Base-by-base conservation (phyloP, 1,284 basidiomycete species). In the Lentinula novae-zelandiae region DNA sequence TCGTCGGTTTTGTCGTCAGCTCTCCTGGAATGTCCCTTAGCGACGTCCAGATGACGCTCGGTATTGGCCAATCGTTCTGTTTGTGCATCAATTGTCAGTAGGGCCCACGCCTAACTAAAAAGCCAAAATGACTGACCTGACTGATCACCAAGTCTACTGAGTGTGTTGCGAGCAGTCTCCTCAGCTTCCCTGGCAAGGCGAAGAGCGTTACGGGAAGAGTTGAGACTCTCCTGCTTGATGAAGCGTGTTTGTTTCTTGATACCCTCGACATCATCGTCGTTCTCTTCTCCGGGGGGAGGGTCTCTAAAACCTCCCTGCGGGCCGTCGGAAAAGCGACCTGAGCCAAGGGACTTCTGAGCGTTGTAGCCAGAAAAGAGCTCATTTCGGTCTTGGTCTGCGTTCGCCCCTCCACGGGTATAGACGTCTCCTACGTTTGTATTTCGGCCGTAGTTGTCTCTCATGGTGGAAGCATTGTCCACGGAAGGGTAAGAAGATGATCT, bases 1-100 rank as follows among this genome's bases (percentile, higher is more conserved):
- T 98, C 95, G 65, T 90, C 90, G 5, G 96, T 94, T 73, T 89
- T 95, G 78, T 99, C 97, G 65, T 92, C 92, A 15, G 97, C 96
- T 3, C 93, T 87, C 56, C 83, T 78, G 27, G 93, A 91, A 75
- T 97, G 90, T 13, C 92, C 91, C 77, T 95, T 98, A 62, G 96
- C 83, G 59, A 96, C 85, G 72, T 99, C 97, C 61, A 99, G 83
- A 76, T 98, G 92, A 63, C 95, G 90, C 74, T 99, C 96, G 13
- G 96, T 97, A 73, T 96, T 95, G 54, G 94, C 96, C 63, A 99
- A 83, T 71, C 89, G 91, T 75, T 93, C 90, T 92, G 27, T 9
- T 12, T 7, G 67, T 65, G n/a, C 7, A 34, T 38, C 12, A 39
- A n/a, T 33, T 52, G 46, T 38, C 40, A 27, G 27, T 36, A 54